phyloP scores from a whole-genome alignment of 2,329 filamentous ascomycete genomes.

The Fusarium euwallaceae region DNA sequence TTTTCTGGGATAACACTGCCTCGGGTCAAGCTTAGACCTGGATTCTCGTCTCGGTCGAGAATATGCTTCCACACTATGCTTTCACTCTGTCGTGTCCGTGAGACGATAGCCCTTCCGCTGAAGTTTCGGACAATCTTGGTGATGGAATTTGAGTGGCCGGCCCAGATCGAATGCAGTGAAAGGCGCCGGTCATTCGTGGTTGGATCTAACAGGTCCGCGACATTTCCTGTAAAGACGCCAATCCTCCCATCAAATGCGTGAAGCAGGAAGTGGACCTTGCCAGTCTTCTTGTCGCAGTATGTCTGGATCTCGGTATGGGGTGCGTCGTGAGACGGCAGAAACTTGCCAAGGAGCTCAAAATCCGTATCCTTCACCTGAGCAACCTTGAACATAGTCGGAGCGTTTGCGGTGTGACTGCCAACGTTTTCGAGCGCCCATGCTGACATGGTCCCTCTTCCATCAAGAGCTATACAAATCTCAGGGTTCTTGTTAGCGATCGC shows the following conservation, averaged over 20 bases:
- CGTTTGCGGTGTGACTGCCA: slow-evolving; percentile 75
- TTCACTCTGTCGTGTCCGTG: slow-evolving; percentile 82
- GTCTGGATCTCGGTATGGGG: slow-evolving; percentile 76
- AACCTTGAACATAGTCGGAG: slow-evolving; percentile 84
- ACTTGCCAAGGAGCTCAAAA: slow-evolving; percentile 60
- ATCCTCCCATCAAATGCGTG: slow-evolving; percentile 90
- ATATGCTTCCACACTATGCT: slow-evolving; percentile 86
- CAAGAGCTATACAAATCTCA: slow-evolving; percentile 88
- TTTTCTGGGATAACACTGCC: slow-evolving; percentile 76
- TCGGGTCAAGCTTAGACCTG: slow-evolving; percentile 66
- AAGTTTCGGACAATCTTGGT: slow-evolving; percentile 90
- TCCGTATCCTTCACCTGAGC: slow-evolving; percentile 77
- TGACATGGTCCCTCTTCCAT: slow-evolving; percentile 87
- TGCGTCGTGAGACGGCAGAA: slow-evolving; percentile 40
- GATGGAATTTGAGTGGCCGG: slow-evolving; percentile 84
- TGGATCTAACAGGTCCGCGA: slow-evolving; percentile 86
- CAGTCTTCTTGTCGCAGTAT: slow-evolving; percentile 76
- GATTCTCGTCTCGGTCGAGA: slow-evolving; percentile 53
- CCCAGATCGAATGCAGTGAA: slow-evolving; percentile 77
- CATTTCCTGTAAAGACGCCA: slow-evolving; percentile 81
- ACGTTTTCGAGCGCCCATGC: slow-evolving; percentile 94
- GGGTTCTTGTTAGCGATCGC: slow-evolving; percentile 87
- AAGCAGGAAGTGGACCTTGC: slow-evolving; percentile 78
- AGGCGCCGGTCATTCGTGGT: slow-evolving; percentile 72
- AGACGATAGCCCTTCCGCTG: slow-evolving; percentile 83